Evolutionary conservation across 192 early-diverging fungal species (phyloP).

Genomic region (Coemansia sp.): DNA sequence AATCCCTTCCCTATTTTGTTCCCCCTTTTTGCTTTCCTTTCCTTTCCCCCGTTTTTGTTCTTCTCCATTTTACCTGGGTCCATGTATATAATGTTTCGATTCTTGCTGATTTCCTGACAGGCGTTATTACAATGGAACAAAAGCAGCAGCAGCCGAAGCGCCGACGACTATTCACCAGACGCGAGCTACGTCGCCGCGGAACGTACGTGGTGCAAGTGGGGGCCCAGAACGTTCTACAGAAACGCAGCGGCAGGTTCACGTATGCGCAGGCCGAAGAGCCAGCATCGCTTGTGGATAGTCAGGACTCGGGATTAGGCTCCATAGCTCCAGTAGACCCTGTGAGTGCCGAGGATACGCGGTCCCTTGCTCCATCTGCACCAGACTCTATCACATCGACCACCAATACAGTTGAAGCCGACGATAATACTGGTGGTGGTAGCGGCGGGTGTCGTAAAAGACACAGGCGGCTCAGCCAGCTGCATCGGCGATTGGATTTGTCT

Average conservation of each 20-base stretch:
- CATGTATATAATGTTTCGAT: no score
- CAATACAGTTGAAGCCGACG: no score
- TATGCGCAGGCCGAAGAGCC: conserved; percentile 8
- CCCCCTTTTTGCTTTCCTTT: not conserved
- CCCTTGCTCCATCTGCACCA: no score
- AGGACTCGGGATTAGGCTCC: not conserved
- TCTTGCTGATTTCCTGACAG: no score
- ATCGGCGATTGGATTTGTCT: not conserved
- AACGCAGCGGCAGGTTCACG: conserved; percentile 24
- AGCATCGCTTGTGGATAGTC: not conserved
- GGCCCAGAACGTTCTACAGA: conserved; percentile 27
- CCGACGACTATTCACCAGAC: conserved; percentile 35
- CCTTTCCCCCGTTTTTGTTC: not conserved
- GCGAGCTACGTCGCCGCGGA: conserved; percentile 34
- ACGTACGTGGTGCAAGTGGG: conserved; percentile 41
- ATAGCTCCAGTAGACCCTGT: no score
- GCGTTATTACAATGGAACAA: no score
- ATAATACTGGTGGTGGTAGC: no score
- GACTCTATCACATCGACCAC: no score
- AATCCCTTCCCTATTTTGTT: not conserved
- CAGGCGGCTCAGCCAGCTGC: not conserved
- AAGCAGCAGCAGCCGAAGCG: conserved; percentile 1
- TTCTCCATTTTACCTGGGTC: no score
- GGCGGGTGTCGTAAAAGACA: no score
- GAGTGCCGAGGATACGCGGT: no score